Evolutionary conservation across 2,329 filamentous ascomycete genomes (phyloP).

Genomic region (Fusarium torreyae): DNA sequence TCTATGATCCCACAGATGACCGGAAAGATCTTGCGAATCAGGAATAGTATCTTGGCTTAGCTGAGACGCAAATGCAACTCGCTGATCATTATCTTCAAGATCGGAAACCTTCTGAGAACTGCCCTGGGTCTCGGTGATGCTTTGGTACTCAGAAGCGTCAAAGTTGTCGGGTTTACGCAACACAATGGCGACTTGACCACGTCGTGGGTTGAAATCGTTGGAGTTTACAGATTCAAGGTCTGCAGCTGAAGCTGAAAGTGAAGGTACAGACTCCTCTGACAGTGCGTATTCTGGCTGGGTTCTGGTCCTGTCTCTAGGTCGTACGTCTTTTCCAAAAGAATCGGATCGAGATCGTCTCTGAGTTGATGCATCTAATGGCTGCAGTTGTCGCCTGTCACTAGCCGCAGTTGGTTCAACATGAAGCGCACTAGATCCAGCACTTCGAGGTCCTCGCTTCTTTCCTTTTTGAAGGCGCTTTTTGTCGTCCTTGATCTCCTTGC

Average conservation of each 20-base stretch:
- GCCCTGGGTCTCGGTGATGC: conserved; percentile 51
- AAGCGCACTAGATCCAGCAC: conserved; percentile 11
- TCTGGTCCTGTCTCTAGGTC: conserved; percentile 44
- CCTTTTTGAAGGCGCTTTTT: conserved; percentile 16
- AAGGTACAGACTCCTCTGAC: conserved; percentile 52
- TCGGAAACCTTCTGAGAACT: conserved; percentile 52
- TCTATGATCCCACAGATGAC: conserved; percentile 42
- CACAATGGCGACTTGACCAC: conserved; percentile 49
- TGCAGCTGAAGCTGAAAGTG: conserved; percentile 50
- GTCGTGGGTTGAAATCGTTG: conserved; percentile 19
- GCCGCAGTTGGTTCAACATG: conserved; percentile 10
- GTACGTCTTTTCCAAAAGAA: conserved; percentile 32
- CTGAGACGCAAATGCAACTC: conserved; percentile 50
- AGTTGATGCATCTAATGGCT: conserved; percentile 32
- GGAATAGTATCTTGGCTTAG: conserved; percentile 59
- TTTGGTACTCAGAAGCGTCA: conserved; percentile 56
- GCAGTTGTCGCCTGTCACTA: conserved; percentile 42
- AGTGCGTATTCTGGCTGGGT: conserved; percentile 42
- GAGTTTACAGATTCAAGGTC: conserved; percentile 41
- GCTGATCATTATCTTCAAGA: conserved; percentile 55
- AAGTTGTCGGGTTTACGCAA: conserved; percentile 53
- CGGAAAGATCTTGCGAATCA: conserved; percentile 61
- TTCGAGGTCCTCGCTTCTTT: conserved; percentile 9
- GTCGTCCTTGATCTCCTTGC: conserved; percentile 4
- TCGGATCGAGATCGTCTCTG: conserved; percentile 28